phyloP scores from a whole-genome alignment of 225 moss, liverwort and hornwort genomes.

The Asterella californica region DNA sequence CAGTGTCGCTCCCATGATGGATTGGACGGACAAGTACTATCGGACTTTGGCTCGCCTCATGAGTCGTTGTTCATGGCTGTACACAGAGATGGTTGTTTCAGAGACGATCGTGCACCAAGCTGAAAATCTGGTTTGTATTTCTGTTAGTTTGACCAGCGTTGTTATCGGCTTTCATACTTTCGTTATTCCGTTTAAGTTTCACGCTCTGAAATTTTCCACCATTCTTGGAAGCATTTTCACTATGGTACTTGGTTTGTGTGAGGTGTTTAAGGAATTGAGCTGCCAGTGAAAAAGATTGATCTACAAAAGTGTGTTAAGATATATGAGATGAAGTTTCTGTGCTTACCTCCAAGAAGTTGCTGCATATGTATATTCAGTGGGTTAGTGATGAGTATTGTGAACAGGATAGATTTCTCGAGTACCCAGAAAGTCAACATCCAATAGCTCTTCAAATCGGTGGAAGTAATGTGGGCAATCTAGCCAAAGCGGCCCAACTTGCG shows the following conservation, averaged over 20 bases:
- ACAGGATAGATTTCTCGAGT: slow-evolving; percentile 85
- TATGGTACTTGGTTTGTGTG: background rate
- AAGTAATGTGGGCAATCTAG: slow-evolving; percentile 69
- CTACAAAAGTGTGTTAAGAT: background rate
- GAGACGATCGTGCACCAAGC: slow-evolving; percentile 92
- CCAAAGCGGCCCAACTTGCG: slow-evolving; percentile 80
- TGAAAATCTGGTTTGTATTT: slow-evolving; percentile 63
- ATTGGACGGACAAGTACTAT: slow-evolving; percentile 97
- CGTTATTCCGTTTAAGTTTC: background rate
- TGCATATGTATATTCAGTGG: background rate
- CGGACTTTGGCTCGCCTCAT: slow-evolving; percentile 93
- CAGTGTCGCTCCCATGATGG: slow-evolving; percentile 99
- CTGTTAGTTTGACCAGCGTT: background rate
- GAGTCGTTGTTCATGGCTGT: slow-evolving; percentile 88
- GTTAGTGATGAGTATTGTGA: background rate
- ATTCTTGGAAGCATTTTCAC: background rate
- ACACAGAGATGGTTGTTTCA: slow-evolving; percentile 98
- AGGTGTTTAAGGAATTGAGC: background rate
- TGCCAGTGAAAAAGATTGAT: background rate
- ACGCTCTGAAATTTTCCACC: too few relatives aligned
- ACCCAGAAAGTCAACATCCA: slow-evolving; percentile 81
- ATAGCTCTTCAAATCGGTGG: slow-evolving; percentile 95
- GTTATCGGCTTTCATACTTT: background rate
- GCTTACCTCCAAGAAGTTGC: too few relatives aligned
- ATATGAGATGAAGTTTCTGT: background rate